Conservation (phyloP, 2,329 filamentous ascomycete genomes). For the Tolypocladium nubicola region DNA sequence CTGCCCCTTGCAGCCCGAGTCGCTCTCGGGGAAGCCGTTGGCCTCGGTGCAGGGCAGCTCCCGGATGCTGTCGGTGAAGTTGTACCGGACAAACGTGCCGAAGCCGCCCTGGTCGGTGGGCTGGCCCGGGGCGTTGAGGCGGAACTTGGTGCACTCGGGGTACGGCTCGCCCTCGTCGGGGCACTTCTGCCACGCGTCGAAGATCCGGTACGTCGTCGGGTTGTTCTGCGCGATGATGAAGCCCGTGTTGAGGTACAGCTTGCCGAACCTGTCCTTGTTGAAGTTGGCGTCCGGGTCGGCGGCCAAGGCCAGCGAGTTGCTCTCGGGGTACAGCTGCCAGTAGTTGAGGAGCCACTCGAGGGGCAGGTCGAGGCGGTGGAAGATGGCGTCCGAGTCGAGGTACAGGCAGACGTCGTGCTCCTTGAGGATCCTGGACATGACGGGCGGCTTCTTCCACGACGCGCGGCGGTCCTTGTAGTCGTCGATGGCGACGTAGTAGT, state of each 20-base stretch:
- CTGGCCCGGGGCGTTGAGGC: conserved; percentile 21
- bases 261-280: conserved; percentile 29
- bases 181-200: conserved; percentile 36
- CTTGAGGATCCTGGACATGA: conserved; percentile 30
- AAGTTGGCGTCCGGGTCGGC: conserved; percentile 23
- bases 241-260: conserved; percentile 37
- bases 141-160: conserved; percentile 27
- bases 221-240: conserved; percentile 44
- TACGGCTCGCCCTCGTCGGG: conserved; percentile 26
- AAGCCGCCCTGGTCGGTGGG: conserved; percentile 34
- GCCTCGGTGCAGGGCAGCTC: conserved; percentile 30
- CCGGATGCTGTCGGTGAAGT: conserved; percentile 27
- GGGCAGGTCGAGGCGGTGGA: conserved; percentile 30
- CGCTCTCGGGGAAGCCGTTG: conserved; percentile 30
- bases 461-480: conserved; percentile 27
- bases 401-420: conserved; percentile 32
- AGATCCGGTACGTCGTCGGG: conserved; percentile 32
- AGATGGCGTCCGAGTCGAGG: conserved; percentile 34
- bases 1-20: conserved; percentile 25
- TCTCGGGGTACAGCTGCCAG: conserved; percentile 28
- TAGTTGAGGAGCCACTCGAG: conserved; percentile 38
- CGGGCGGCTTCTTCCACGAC: conserved; percentile 35
- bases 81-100: conserved; percentile 31
- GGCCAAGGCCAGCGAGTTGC: conserved; percentile 30
- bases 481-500: conserved; percentile 31